Percentiles rank a stretch among this genome's conserved stretches.
These are phyloP conservation scores for Fraxinus dipetala DNA, from an alignment of 305 asterid species.

Conservation along the genomic window DNA sequence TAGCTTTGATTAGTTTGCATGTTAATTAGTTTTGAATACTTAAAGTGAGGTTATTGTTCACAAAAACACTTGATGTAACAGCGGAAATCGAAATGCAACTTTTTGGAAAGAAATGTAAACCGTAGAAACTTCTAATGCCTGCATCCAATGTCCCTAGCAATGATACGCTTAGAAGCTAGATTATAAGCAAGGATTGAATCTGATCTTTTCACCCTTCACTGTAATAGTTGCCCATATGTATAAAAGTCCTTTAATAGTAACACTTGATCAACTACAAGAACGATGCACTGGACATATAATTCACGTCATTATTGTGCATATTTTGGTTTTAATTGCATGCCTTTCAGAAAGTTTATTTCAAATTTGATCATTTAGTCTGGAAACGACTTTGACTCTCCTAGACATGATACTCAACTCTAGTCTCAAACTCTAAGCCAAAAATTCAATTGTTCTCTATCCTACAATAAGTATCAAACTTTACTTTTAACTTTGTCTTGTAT, in stretches of 20 bases:
- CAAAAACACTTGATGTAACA: background rate
- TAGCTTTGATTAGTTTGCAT: background rate
- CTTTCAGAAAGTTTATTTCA: background rate
- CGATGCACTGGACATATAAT: background rate
- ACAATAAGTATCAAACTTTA: background rate
- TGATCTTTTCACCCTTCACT: background rate
- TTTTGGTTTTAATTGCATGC: background rate
- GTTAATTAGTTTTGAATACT: background rate
- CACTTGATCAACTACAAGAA: background rate
- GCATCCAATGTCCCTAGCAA: background rate
- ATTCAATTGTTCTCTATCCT: background rate
- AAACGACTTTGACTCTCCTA: background rate
- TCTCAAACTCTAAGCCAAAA: background rate
- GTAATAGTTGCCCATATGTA: background rate
- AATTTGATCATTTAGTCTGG: background rate
- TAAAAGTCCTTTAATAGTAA: background rate
- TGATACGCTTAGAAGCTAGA: background rate
- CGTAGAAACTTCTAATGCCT: background rate
- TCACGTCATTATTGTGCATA: background rate
- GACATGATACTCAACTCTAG: background rate
- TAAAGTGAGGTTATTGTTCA: background rate
- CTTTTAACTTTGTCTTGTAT: background rate
- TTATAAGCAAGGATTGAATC: background rate
- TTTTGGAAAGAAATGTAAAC: background rate
- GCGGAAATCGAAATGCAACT: background rate